Base-by-base conservation (phyloP, 371 early-diverging fungal genomes). In the Lichtheimia ornata region DNA sequence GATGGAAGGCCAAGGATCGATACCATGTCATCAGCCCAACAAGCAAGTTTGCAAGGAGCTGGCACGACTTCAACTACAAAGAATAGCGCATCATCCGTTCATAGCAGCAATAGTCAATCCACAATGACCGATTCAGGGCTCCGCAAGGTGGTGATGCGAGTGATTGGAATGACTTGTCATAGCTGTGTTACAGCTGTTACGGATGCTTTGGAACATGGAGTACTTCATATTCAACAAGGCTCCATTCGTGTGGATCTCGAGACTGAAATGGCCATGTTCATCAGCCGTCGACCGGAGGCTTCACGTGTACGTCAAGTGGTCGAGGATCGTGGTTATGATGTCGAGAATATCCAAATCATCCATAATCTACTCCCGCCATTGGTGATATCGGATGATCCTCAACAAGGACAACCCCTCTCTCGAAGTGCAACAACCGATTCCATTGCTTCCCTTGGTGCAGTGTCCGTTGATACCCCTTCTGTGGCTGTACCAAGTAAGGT, bases 201-300 rank as follows among this genome's bases (percentile, higher is more conserved):
- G 2, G 65, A 72, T 54, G 74, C 70, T 0, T 55, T 81, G 4
- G 55, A 72, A 54, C 49, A 63, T 15, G 63, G 62, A 27, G 22
- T 77, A 11, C 71, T 66, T 0, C 35, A 65, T 30, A 72, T 77
- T 2, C 64, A 73, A 9, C 61, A 62, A 14, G 67, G 58, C 1
- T 78, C 82, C 5, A 63, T 78, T 0, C 64, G 64, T 43, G 78
- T 81, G 14, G 66, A 71, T 22, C 60, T 81, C 5, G 67, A 72
- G 50, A 67, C 74, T 4, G 82, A 77, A 64, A 81, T 78, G 78
- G 82, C 76, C 35, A 76, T 70, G 70, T 70, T 78, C 24, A 66
- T 78, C 11, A 69, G 71, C 25, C 63, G 59, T 13, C 57, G 68
- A 5, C 74, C 76, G 18, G 61, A 74, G 22, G 49, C 63, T 7